A percentile compares a stretch with the other conserved stretches of the same genome.
These are phyloP conservation scores for Verticillium albo-atrum DNA, from an alignment of 2,329 filamentous ascomycete species.

Conservation along the genomic window DNA sequence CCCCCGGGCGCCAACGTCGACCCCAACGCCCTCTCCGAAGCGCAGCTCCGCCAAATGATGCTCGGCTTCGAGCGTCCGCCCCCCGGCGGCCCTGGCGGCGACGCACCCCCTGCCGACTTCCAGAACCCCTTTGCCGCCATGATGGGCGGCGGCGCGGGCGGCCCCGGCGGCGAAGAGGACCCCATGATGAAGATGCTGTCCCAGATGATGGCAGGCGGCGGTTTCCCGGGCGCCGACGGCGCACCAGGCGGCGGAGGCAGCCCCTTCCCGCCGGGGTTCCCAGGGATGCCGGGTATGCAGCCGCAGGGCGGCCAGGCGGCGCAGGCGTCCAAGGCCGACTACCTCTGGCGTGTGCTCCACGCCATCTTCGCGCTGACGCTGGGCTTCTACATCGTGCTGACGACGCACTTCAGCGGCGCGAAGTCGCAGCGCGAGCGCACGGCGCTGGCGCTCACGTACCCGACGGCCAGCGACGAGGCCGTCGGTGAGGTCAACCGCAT, in stretches of 20 bases:
- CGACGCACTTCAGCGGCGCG: constrained; percentile 65
- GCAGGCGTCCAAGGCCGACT: constrained; percentile 28
- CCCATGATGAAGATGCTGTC: constrained; percentile 44
- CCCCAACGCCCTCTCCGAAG: constrained; percentile 42
- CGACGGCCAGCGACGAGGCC: constrained; percentile 16
- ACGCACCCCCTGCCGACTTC: constrained; percentile 26
- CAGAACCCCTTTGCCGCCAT: constrained; percentile 26
- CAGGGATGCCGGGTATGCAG: constrained; percentile 36
- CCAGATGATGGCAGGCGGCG: constrained; percentile 26
- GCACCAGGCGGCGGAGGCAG: constrained; percentile 1
- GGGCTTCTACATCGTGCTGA: constrained; percentile 65
- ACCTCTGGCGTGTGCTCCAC: constrained; percentile 70
- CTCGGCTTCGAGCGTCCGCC: constrained; percentile 45
- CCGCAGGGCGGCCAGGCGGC: constrained; percentile 25
- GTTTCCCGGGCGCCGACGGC: constrained; percentile 14
- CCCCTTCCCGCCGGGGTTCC: constrained; percentile 17
- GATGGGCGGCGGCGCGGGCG: too few species aligned
- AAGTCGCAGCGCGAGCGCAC: constrained; percentile 51
- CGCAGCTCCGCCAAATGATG: constrained; percentile 62
- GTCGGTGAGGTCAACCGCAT: constrained; percentile 20
- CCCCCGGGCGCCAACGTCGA: constrained; percentile 27
- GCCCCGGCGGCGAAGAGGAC: constrained; percentile 40
- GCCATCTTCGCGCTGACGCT: constrained; percentile 66
- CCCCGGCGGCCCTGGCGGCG: constrained; percentile 16
- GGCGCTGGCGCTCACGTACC: constrained; percentile 25